phyloP scores from a whole-genome alignment of 768 basidiomycete species.

The Agaricus bisporus region DNA sequence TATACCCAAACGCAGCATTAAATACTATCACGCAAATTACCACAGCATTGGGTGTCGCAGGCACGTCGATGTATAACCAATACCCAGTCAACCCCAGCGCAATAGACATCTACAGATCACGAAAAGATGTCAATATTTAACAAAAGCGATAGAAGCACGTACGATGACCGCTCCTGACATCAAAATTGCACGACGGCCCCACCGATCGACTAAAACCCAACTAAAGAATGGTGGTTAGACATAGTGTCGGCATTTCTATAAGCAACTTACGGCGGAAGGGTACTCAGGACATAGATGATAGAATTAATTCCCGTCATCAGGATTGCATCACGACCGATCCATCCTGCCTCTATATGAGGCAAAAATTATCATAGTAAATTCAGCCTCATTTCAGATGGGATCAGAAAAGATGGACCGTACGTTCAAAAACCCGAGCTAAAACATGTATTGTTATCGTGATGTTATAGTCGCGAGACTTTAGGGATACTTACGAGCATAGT shows the following conservation, averaged over 20 bases:
- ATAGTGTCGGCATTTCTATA: background rate
- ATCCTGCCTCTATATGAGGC: slow-evolving; percentile 70
- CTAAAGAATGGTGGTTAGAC: slow-evolving; percentile 31
- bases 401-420: slow-evolving; percentile 28
- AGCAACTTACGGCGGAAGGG: slow-evolving; percentile 71
- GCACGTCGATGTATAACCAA: slow-evolving; percentile 90
- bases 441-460: background rate
- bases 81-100: slow-evolving; percentile 79
- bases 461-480: slow-evolving; percentile 7
- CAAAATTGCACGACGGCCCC: slow-evolving; percentile 84
- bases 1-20: slow-evolving; percentile 92
- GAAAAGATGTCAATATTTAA: background rate
- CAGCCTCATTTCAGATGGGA: background rate
- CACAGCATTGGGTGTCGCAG: slow-evolving; percentile 81
- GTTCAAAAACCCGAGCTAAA: slow-evolving; percentile 85
- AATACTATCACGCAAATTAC: slow-evolving; percentile 86
- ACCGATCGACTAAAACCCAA: slow-evolving; percentile 91
- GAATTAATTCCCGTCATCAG: slow-evolving; percentile 96
- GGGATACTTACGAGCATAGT: slow-evolving; percentile 74
- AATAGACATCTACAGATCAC: slow-evolving; percentile 61
- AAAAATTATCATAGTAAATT: background rate
- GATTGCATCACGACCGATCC: slow-evolving; percentile 89
- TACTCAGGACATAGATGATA: slow-evolving; percentile 72
- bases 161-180: slow-evolving; percentile 81
- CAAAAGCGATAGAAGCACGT: slow-evolving; percentile 17